These are phyloP conservation scores for Bolboschoenus planiculmis DNA, from an alignment of 176 grass and related monocot genomes.

Conservation along the genomic window DNA sequence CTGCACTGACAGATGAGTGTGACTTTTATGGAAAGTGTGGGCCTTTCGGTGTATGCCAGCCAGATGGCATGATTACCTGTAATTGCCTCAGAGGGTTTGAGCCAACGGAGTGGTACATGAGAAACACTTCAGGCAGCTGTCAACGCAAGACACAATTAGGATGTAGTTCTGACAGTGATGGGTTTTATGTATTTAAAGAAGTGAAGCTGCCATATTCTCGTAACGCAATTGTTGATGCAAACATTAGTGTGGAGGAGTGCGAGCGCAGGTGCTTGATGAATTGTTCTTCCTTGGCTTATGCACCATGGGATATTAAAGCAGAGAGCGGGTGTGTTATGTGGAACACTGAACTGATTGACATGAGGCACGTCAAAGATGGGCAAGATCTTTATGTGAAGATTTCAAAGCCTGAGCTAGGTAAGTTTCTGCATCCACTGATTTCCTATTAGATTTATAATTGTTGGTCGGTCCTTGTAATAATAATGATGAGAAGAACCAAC, in stretches of 20 bases:
- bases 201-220: conserved; percentile 53
- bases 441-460: background rate
- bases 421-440: background rate
- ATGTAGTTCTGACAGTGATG: conserved; percentile 1
- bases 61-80: conserved; percentile 18
- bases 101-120: conserved; percentile 33
- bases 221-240: background rate
- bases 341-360: conserved; percentile 42
- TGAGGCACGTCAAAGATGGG: background rate
- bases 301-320: conserved; percentile 19
- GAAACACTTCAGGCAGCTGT: conserved; percentile 42
- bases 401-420: conserved; percentile 33
- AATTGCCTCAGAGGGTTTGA: conserved; percentile 32
- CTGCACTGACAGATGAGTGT: conserved; percentile 33
- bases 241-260: conserved; percentile 11
- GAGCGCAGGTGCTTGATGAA: conserved; percentile 3
- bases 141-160: background rate
- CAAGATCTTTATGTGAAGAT: conserved; percentile 42
- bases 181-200: conserved; percentile 31
- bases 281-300: conserved; percentile 24
- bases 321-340: conserved; percentile 51
- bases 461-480: background rate
- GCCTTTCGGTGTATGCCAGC: conserved; percentile 38
- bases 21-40: conserved; percentile 39
- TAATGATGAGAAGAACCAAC: background rate